phyloP scores from a whole-genome alignment of 176 grass and related monocot species.

The Oryza glumipatula region DNA sequence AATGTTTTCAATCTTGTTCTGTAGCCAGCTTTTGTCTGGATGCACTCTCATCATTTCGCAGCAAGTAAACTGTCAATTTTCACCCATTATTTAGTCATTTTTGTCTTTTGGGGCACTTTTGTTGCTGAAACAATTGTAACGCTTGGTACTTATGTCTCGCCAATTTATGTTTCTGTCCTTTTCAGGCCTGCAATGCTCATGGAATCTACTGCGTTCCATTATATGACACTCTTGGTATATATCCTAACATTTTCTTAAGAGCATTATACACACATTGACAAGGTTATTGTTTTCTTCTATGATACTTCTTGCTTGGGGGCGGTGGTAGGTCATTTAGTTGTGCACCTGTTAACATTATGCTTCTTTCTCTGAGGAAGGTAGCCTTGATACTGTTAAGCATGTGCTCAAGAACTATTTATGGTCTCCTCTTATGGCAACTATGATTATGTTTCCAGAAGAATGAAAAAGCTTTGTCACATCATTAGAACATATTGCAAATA shows the following conservation, averaged over 20 bases:
- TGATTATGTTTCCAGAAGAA: conserved; percentile 8
- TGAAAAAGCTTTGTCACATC: background rate
- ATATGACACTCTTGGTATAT: conserved; percentile 93
- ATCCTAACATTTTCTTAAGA: conserved; percentile 38
- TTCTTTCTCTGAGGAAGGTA: background rate
- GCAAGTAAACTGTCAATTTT: background rate
- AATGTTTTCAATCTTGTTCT: conserved; percentile 41
- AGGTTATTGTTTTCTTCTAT: conserved; percentile 11
- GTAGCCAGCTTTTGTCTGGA: background rate
- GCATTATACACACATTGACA: conserved; percentile 20
- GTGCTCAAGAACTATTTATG: background rate
- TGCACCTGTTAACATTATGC: background rate
- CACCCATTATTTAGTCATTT: background rate
- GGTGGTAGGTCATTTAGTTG: conserved; percentile 3
- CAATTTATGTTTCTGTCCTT: conserved; percentile 38
- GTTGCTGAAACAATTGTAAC: background rate
- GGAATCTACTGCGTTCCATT: conserved; percentile 85
- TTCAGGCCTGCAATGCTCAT: conserved; percentile 88
- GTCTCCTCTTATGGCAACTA: background rate
- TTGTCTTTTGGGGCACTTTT: conserved; percentile 1
- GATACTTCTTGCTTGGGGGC: background rate
- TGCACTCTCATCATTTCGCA: conserved; percentile 22
- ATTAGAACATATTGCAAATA: conserved; percentile 10
- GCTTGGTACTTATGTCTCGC: background rate
- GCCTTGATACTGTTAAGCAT: background rate